These are phyloP conservation scores for Phytophthora fragariae DNA, from an alignment of 352 stramenopile species.

Conservation along the genomic window DNA sequence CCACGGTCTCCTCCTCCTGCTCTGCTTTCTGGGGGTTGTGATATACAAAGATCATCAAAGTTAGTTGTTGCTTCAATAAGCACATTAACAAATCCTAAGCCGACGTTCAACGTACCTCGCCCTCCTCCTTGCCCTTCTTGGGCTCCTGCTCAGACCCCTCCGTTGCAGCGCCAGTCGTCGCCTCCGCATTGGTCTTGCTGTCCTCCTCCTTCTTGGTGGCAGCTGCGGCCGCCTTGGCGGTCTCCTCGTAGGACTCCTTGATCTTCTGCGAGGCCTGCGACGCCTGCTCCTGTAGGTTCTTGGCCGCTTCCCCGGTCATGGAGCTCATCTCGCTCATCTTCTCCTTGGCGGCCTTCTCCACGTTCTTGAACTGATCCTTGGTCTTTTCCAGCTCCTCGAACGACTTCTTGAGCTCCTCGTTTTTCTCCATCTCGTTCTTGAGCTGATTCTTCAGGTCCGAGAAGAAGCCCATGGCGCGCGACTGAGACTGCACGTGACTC, in stretches of 20 bases:
- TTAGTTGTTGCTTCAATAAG: not conserved
- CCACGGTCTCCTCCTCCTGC: conserved; percentile 38
- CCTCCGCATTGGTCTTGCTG: conserved; percentile 1
- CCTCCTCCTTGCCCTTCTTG: conserved; percentile 24
- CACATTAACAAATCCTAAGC: not conserved
- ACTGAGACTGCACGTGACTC: conserved; percentile 36
- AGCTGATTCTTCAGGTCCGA: conserved; percentile 83
- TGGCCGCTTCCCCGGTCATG: conserved; percentile 66
- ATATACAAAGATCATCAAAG: conserved; percentile 5
- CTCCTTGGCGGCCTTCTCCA: conserved; percentile 69
- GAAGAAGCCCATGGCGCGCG: conserved; percentile 74
- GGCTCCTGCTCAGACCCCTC: conserved; percentile 24
- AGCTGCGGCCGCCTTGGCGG: conserved; percentile 32
- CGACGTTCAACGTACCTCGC: conserved; percentile 24
- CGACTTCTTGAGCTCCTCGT: conserved; percentile 82
- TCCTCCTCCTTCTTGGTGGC: conserved; percentile 23
- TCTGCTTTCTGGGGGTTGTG: conserved; percentile 32
- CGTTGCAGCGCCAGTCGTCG: conserved; percentile 7
- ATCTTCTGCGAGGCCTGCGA: conserved; percentile 69
- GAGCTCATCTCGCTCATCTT: conserved; percentile 69
- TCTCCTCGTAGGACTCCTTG: conserved; percentile 61
- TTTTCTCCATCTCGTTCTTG: conserved; percentile 84
- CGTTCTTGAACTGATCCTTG: conserved; percentile 73
- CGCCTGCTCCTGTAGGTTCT: conserved; percentile 65
- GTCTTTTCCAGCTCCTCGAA: conserved; percentile 81